Base-by-base conservation (phyloP, 2,329 filamentous ascomycete species). In the Phyllosticta citriasiana region DNA sequence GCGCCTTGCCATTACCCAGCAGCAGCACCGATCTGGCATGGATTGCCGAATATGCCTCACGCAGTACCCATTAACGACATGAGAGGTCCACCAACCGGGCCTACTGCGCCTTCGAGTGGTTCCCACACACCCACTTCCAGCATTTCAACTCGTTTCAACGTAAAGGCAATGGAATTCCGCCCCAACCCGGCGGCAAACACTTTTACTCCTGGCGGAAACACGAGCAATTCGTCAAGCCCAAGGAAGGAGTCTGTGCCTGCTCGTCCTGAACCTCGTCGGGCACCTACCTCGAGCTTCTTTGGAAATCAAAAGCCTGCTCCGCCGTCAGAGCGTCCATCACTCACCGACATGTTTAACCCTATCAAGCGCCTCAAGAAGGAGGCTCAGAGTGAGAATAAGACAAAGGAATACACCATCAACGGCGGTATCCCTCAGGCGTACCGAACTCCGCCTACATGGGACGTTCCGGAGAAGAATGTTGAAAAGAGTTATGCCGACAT, bases 391-490 rank as follows among this genome's bases (percentile, higher is more conserved):
- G 73, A 77, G 53, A 78, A 80, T 56, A 77, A 78, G 60, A 73
- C 76, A 2, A 81, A 82, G 66, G 85, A 88, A 64, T 91, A 87
- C 79, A 80, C 85, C 40, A 82, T 85, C 62, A 96, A 94, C 69
- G 87, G 86, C 55, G 91, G 91, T n/a, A 83, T 97, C 59, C 88
- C 88, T 47, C 88, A 88, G 27, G 86, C 93, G 3, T 97, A 88
- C 73, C 87, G 91, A 67, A 97, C 94, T 1, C 79, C 81, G 10
- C 91, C 91, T 0, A 92, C 88, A 0, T 99, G 94, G 93, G 86
- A 88, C 63, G 84, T 86, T 63, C 76, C 85, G 25, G 77, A 84
- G 56, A 85, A 86, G 22, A 88, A 90, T 65, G 79, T 83, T 53
- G 89, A 95, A 65, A 89, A 88, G 68, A 89, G 84, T 0, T 96